These are phyloP conservation scores for Seiridium cupressi DNA, from an alignment of 2,329 filamentous ascomycete genomes.

Conservation along the genomic window DNA sequence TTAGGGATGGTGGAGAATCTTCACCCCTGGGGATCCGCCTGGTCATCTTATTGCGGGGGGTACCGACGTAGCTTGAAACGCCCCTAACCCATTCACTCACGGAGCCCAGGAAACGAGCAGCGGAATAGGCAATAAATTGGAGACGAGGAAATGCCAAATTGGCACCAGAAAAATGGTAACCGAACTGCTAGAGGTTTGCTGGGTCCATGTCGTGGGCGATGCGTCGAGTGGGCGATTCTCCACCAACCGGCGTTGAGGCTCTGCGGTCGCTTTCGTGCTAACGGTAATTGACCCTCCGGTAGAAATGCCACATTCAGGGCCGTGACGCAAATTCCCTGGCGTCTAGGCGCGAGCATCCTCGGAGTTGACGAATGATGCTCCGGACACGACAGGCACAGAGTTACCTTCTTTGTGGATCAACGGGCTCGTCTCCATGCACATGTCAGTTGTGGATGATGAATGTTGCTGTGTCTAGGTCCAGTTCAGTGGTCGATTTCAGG, in stretches of 20 bases:
- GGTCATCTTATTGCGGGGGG: background rate
- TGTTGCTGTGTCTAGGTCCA: too few relatives aligned
- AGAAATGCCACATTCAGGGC: background rate
- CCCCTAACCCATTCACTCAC: background rate
- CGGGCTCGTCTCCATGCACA: too few relatives aligned
- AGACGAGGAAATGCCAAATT: background rate
- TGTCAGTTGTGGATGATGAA: too few relatives aligned
- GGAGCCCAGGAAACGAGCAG: background rate
- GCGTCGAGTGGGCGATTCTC: background rate
- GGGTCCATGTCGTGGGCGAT: background rate
- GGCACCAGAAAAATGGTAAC: background rate
- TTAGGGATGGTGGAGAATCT: background rate
- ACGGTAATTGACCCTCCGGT: background rate
- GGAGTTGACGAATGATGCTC: background rate
- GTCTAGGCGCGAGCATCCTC: background rate
- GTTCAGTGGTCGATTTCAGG: too few relatives aligned
- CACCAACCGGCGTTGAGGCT: conserved; percentile 8
- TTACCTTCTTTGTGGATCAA: background rate
- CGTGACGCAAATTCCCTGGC: background rate
- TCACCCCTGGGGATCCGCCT: background rate
- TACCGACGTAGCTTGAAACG: background rate
- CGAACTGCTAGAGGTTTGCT: background rate
- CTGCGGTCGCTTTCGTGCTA: background rate
- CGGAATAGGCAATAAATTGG: background rate
- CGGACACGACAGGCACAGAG: background rate